Evolutionary conservation across 2,329 filamentous ascomycete species (phyloP), one percentile per base, ranked within the genome.

Genomic region (Pseudogymnoascus sp.): DNA sequence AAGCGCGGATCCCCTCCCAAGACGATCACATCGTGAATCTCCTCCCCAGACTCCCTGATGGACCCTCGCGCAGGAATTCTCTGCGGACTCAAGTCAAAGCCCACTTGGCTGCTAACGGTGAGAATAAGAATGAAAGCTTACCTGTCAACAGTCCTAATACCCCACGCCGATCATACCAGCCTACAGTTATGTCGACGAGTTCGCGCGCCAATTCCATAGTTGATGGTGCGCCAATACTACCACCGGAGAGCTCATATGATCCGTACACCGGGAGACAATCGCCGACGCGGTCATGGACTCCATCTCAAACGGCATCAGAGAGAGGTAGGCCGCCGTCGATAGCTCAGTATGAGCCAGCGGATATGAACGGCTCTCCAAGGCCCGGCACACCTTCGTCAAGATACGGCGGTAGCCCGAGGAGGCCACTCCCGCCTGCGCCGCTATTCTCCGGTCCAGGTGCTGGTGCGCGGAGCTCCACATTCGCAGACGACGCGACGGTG

Each of bases 331-430:
- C 90, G 60, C 84, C 90, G 1, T 84, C 86, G 0, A 86, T 80
- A 67, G 78, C 88, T 23, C 81, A 86, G 3, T 97, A 94, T 74
- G 94, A 97, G 74, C 91, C 92, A 0, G 82, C 87, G 21, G 92
- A 97, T 69, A 76, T 97, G 64, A 93, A 97, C 70, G 94, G 94
- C 59, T 92, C 85, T 65, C 92, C 94, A 6, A 80, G 94, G 63
- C 93, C 94, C 1, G 93, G 93, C 4, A 97, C 93, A 0, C 92
- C 93, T 1, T 92, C 92, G 0, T 93, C 91, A 2, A 83, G 86
- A 72, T 97, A 97, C 73, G 90, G 92, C 19, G 90, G 92, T 3
- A 95, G 91, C 71, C 91, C 92, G 10, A 85, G 91, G 68, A 83
- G 93, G 62, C 93, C 93, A 3, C 80, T 97, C 33, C 94, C 94